Percentiles rank a stretch among this genome's conserved stretches.
phyloP scores from a whole-genome alignment of 1,284 basidiomycete species.

The Spongispora temasekensis region DNA sequence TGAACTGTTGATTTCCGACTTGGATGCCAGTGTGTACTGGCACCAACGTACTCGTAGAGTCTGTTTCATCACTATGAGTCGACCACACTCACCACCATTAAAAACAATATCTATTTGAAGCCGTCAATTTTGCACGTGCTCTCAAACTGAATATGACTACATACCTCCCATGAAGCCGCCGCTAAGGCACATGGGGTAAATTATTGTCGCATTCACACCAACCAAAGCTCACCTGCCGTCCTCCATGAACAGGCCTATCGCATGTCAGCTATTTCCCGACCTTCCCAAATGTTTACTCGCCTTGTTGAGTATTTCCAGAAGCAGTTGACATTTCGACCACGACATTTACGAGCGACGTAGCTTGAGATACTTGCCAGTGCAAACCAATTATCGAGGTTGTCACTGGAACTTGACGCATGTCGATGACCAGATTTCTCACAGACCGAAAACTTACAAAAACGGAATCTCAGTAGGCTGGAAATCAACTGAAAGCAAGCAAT shows the following conservation, averaged over 20 bases:
- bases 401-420: slow-evolving; percentile 50
- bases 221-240: slow-evolving; percentile 43
- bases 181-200: slow-evolving; percentile 13
- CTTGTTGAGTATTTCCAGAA: slow-evolving; percentile 48
- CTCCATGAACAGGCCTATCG: slow-evolving; percentile 54
- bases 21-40: slow-evolving; percentile 45
- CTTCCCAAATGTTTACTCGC: slow-evolving; percentile 17
- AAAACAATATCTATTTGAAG: slow-evolving; percentile 39
- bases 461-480: neutral
- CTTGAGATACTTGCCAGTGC: slow-evolving; percentile 82
- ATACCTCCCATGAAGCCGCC: slow-evolving; percentile 58
- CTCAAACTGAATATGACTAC: neutral
- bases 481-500: neutral
- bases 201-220: neutral
- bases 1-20: slow-evolving; percentile 57
- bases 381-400: slow-evolving; percentile 56
- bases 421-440: slow-evolving; percentile 50
- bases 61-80: too few species aligned
- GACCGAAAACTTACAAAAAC: slow-evolving; percentile 20
- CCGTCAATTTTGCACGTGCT: neutral
- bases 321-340: slow-evolving; percentile 49
- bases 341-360: slow-evolving; percentile 65
- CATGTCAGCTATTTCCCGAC: slow-evolving; percentile 32
- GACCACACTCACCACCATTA: slow-evolving; percentile 42
- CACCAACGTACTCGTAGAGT: neutral